Conservation (phyloP, 371 early-diverging fungal genomes). For the Mucor sp. region DNA sequence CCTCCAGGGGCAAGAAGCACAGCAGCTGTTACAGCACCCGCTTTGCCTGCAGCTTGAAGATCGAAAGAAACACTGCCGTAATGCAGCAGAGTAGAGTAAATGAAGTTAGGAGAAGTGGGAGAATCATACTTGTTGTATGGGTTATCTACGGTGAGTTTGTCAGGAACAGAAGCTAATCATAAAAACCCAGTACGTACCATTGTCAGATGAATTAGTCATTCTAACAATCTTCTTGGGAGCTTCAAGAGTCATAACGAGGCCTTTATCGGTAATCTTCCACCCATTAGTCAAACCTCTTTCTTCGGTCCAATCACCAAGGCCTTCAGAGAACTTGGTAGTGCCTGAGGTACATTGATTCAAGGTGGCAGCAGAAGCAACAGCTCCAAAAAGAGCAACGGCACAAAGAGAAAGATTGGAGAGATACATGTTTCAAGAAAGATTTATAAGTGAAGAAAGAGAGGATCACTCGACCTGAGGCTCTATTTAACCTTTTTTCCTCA, state of each 20-base stretch:
- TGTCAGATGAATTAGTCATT: constrained; percentile 8
- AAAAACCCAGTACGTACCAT: background rate
- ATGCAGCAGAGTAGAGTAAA: constrained; percentile 21
- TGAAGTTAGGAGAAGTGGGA: constrained; percentile 29
- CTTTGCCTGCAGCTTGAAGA: constrained; percentile 25
- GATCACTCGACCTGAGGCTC: background rate
- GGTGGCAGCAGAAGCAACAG: background rate
- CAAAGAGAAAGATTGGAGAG: constrained; percentile 5
- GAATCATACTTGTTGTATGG: constrained; percentile 40
- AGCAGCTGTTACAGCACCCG: constrained; percentile 43
- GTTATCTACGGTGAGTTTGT: constrained; percentile 13
- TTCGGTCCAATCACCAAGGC: constrained; percentile 30
- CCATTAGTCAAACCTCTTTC: constrained; percentile 16
- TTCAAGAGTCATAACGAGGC: constrained; percentile 33
- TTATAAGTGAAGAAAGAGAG: background rate
- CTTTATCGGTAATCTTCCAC: constrained; percentile 24
- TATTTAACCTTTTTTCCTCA: background rate
- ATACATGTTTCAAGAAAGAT: background rate
- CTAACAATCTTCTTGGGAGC: constrained; percentile 22
- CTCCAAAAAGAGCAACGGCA: background rate
- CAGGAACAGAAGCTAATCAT: background rate
- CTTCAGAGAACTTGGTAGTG: constrained; percentile 7
- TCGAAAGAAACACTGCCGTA: constrained; percentile 36
- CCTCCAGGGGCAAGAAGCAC: constrained; percentile 32
- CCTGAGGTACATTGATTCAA: constrained; percentile 1